A percentile compares a stretch with the other conserved stretches of the same genome.
phyloP scores from a whole-genome alignment of 2,329 filamentous ascomycete genomes.

The Pyrenophora tritici-repentis region DNA sequence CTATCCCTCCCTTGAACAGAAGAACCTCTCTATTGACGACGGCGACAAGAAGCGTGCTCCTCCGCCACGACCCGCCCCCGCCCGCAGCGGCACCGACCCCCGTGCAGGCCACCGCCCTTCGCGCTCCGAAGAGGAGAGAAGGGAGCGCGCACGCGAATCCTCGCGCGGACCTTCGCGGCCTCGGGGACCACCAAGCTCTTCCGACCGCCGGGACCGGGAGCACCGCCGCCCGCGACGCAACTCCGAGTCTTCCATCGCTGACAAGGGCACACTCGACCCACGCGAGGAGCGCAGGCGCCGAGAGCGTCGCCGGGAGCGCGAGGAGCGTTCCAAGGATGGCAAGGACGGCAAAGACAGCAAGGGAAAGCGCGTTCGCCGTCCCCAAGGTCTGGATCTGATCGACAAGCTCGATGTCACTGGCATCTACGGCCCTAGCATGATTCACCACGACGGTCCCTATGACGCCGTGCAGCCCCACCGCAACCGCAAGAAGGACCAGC shows the following conservation, averaged over 20 bases:
- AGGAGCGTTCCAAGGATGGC: slow-evolving; percentile 49
- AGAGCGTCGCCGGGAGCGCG: slow-evolving; percentile 57
- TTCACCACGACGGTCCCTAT: slow-evolving; percentile 97
- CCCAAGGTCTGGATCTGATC: slow-evolving; percentile 77
- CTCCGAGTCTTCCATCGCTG: slow-evolving; percentile 77
- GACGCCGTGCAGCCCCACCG: slow-evolving; percentile 95
- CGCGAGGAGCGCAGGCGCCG: slow-evolving; percentile 61
- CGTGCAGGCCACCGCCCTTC: slow-evolving; percentile 63
- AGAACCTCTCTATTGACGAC: slow-evolving; percentile 70
- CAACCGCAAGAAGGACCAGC: slow-evolving; percentile 79
- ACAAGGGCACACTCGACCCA: slow-evolving; percentile 66
- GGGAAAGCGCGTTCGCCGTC: slow-evolving; percentile 45
- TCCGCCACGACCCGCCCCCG: slow-evolving; percentile 46
- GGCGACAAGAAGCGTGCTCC: slow-evolving; percentile 50
- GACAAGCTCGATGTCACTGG: slow-evolving; percentile 96
- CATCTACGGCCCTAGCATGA: slow-evolving; percentile 91
- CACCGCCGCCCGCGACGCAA: slow-evolving; percentile 69
- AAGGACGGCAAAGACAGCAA: slow-evolving; percentile 23
- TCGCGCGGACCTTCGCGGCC: slow-evolving; percentile 41
- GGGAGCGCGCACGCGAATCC: slow-evolving; percentile 45
- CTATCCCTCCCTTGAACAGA: slow-evolving; percentile 57
- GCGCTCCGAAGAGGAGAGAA: slow-evolving; percentile 63
- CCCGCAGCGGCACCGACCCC: slow-evolving; percentile 54
- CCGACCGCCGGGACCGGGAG: slow-evolving; percentile 46
- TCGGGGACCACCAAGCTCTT: slow-evolving; percentile 47